phyloP scores from a whole-genome alignment of 495 filamentous ascomycete genomes.

The Neurospora hispaniola region DNA sequence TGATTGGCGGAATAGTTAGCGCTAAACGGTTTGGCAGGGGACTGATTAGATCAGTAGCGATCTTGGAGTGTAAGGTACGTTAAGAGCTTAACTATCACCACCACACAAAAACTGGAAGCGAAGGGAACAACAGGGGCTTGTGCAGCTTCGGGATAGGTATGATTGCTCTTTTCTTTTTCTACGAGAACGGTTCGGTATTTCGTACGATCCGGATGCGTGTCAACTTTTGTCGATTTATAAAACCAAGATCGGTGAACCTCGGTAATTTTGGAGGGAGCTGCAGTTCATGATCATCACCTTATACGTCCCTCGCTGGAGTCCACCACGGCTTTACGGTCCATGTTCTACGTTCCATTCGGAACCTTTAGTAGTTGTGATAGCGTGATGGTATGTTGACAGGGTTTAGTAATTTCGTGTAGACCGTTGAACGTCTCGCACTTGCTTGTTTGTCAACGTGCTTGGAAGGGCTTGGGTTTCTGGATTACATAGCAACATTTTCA shows the following conservation, averaged over 20 bases:
- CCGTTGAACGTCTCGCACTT: not conserved
- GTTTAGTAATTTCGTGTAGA: not conserved
- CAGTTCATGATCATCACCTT: not conserved
- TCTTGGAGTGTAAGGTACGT: no score
- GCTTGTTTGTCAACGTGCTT: not conserved
- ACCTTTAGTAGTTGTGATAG: no score
- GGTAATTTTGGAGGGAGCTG: not conserved
- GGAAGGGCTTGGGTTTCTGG: not conserved
- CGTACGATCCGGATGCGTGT: not conserved
- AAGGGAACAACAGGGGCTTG: not conserved
- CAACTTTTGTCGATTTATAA: not conserved
- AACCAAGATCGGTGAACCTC: no score
- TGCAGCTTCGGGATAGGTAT: not conserved
- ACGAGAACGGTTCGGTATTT: not conserved
- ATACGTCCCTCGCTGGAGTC: not conserved
- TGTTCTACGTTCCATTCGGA: not conserved
- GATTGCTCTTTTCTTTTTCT: not conserved
- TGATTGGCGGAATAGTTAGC: not conserved
- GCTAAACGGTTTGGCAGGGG: not conserved
- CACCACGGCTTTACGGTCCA: not conserved
- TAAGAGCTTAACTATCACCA: no score
- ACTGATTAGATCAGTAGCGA: no score
- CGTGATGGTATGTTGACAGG: not conserved
- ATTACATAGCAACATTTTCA: not conserved
- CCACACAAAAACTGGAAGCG: not conserved